Conservation (phyloP, 768 basidiomycete species). For the Leccinum obscurum region DNA sequence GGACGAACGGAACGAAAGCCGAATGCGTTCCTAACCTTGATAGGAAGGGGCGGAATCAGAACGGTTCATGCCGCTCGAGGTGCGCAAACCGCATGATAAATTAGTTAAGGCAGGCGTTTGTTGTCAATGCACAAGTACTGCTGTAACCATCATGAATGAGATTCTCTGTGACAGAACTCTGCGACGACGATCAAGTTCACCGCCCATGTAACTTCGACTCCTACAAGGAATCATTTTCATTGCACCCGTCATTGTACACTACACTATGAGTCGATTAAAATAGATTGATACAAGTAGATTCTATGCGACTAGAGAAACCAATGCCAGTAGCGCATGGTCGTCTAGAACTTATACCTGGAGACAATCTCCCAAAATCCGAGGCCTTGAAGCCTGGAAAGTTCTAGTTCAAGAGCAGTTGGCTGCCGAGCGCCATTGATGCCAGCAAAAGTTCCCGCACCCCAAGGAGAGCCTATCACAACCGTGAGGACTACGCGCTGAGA, state of each 20-base stretch:
- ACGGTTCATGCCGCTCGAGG: too few species aligned
- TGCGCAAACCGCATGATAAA: too few species aligned
- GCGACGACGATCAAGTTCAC: too few species aligned
- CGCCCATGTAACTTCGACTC: background rate
- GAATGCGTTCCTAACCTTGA: background rate
- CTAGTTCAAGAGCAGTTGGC: constrained; percentile 50
- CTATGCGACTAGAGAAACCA: background rate
- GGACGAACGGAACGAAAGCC: background rate
- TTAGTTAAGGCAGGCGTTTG: too few species aligned
- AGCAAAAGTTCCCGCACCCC: constrained; percentile 72
- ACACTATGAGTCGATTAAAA: background rate
- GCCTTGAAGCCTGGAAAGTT: constrained; percentile 55
- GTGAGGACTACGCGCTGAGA: background rate
- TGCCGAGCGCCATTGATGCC: constrained; percentile 45
- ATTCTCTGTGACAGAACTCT: too few species aligned
- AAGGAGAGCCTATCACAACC: constrained; percentile 58
- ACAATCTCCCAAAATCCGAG: constrained; percentile 49
- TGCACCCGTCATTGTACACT: background rate
- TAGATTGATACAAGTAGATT: background rate
- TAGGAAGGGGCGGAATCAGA: background rate
- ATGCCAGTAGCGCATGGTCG: background rate
- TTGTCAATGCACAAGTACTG: too few species aligned
- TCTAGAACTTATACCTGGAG: constrained; percentile 36
- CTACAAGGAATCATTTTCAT: background rate
- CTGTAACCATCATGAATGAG: too few species aligned